These are phyloP conservation scores for Chaetoscypha palmicola DNA, from an alignment of 2,329 filamentous ascomycete genomes.

Conservation along the genomic window DNA sequence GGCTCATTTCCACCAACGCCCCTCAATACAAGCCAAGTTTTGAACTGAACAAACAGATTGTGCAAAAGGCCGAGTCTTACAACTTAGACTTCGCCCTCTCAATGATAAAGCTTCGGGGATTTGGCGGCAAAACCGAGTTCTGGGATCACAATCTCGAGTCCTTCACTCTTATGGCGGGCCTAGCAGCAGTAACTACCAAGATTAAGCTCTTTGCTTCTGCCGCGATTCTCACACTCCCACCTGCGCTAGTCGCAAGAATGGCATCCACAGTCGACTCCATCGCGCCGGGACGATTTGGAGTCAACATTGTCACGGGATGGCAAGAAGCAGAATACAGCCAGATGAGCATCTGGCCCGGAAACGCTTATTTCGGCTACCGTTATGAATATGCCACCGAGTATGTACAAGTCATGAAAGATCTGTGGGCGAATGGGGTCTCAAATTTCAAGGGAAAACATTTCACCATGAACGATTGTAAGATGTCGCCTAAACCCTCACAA, in stretches of 20 bases:
- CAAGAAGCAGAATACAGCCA: slow-evolving; percentile 31
- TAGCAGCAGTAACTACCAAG: slow-evolving; percentile 31
- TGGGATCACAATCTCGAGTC: slow-evolving; percentile 33
- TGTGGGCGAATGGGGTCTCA: slow-evolving; percentile 30
- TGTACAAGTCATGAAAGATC: slow-evolving; percentile 31
- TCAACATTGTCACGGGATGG: slow-evolving; percentile 33
- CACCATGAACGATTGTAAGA: slow-evolving; percentile 32
- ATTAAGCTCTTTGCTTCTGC: slow-evolving; percentile 31
- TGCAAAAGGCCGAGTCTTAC: slow-evolving; percentile 29
- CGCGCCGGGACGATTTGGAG: slow-evolving; percentile 29
- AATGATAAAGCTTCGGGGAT: slow-evolving; percentile 31
- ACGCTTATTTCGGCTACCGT: slow-evolving; percentile 29
- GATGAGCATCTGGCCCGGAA: slow-evolving; percentile 32
- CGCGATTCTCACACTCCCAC: slow-evolving; percentile 30
- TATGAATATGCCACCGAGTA: slow-evolving; percentile 33
- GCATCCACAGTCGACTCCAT: slow-evolving; percentile 30
- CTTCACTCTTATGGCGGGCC: slow-evolving; percentile 31
- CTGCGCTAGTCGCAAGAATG: slow-evolving; percentile 30
- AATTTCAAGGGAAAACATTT: slow-evolving; percentile 32
- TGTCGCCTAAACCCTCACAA: slow-evolving; percentile 21
- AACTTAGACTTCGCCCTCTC: slow-evolving; percentile 30
- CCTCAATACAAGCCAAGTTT: slow-evolving; percentile 31
- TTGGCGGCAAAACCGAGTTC: slow-evolving; percentile 31
- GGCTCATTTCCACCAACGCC: slow-evolving; percentile 30
- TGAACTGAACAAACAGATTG: slow-evolving; percentile 29